These are phyloP conservation scores for Rhizopogon roseolus DNA, from an alignment of 768 basidiomycete species.

Conservation along the genomic window DNA sequence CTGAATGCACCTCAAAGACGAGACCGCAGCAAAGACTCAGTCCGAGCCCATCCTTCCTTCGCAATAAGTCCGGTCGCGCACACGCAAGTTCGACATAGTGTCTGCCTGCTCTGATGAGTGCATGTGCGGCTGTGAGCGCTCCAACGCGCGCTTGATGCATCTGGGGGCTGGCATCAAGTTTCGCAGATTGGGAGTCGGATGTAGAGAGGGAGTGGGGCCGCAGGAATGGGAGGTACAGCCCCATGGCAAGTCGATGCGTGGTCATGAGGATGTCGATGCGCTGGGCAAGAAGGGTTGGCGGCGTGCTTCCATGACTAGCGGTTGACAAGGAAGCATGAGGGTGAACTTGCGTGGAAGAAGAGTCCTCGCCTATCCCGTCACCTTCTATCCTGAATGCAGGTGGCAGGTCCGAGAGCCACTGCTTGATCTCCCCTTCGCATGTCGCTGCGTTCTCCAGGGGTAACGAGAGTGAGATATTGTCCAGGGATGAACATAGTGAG, in stretches of 20 bases:
- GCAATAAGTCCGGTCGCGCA: neutral
- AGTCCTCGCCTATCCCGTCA: constrained; percentile 7
- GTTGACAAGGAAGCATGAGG: constrained; percentile 3
- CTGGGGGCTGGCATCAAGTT: constrained; percentile 12
- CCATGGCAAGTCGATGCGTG: constrained; percentile 57
- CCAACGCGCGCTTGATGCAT: constrained; percentile 51
- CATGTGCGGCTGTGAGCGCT: constrained; percentile 61
- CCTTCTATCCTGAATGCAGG: constrained; percentile 39
- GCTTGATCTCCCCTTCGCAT: constrained; percentile 52
- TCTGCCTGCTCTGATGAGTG: neutral
- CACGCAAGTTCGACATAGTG: neutral
- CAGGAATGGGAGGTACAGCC: constrained; percentile 67
- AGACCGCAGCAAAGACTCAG: neutral
- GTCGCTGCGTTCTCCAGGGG: constrained; percentile 59
- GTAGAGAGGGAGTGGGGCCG: constrained; percentile 16
- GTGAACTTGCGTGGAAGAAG: neutral
- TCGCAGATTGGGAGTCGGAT: constrained; percentile 7
- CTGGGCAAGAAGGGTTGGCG: constrained; percentile 41
- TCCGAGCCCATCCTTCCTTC: neutral
- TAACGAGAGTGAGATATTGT: constrained; percentile 16
- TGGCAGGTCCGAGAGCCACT: constrained; percentile 52
- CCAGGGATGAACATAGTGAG: neutral
- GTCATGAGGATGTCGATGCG: constrained; percentile 57
- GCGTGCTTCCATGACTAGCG: constrained; percentile 13
- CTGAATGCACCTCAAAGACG: neutral